These are phyloP conservation scores for Collariella sp. DNA, from an alignment of 495 filamentous ascomycete genomes.

Conservation along the genomic window DNA sequence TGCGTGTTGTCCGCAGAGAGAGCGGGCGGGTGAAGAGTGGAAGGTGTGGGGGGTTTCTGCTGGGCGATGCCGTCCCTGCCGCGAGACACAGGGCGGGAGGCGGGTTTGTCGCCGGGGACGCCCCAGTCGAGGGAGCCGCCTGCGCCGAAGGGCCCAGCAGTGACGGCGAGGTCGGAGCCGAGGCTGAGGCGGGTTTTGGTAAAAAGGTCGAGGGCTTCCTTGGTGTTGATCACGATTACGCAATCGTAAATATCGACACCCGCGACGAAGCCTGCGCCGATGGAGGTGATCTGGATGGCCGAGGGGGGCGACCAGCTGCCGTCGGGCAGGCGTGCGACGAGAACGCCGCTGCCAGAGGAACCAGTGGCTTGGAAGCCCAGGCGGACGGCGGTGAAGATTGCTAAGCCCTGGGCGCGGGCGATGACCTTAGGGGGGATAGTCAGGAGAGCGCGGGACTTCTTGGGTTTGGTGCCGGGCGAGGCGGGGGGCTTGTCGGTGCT, in stretches of 20 bases:
- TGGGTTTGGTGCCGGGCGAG: slow-evolving; percentile 11
- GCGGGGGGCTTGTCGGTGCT: slow-evolving; percentile 4
- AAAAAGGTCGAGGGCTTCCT: slow-evolving; percentile 64
- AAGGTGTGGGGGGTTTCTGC: background rate
- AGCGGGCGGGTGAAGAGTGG: background rate
- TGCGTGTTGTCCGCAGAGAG: slow-evolving; percentile 17
- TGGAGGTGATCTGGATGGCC: slow-evolving; percentile 66
- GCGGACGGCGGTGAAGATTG: slow-evolving; percentile 78
- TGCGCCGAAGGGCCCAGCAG: slow-evolving; percentile 63
- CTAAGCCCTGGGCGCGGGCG: slow-evolving; percentile 61
- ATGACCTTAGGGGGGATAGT: slow-evolving; percentile 72
- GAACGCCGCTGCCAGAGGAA: slow-evolving; percentile 64
- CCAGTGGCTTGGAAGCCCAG: slow-evolving; percentile 72
- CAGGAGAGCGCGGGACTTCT: slow-evolving; percentile 39
- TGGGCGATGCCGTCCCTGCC: slow-evolving; percentile 10
- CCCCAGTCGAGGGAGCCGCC: slow-evolving; percentile 56
- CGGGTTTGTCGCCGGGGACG: slow-evolving; percentile 13
- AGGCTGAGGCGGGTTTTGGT: slow-evolving; percentile 63
- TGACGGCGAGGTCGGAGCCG: slow-evolving; percentile 64
- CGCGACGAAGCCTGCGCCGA: slow-evolving; percentile 66
- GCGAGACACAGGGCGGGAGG: background rate
- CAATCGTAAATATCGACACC: slow-evolving; percentile 82
- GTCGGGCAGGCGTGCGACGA: slow-evolving; percentile 60
- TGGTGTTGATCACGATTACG: slow-evolving; percentile 71
- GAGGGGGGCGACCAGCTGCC: slow-evolving; percentile 71